Base-by-base conservation (phyloP, 768 basidiomycete species). In the Mycena belliarum region DNA sequence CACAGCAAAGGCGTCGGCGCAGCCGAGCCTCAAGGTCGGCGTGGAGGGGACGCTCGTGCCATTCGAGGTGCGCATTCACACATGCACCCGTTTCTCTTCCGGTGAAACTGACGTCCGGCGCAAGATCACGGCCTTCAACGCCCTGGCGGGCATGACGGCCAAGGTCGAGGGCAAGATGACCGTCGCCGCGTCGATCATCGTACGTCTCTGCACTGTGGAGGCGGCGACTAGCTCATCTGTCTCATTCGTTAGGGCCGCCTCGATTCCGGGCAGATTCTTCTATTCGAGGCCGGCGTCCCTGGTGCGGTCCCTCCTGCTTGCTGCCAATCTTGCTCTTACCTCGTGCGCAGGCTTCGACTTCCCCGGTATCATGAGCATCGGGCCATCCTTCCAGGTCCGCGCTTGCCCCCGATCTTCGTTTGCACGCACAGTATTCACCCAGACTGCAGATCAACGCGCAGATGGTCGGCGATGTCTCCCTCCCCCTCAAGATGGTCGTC, bases 291-390 rank as follows among this genome's bases (percentile, higher is more conserved):
- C 12, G 33, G 9, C 6, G 12, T 35, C 33, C 33, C 33, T 15
- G 33, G 29, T 32, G 12, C 29, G 29, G 29, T 32, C 29, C 29
- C 29, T 32, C 29, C 29, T 12, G 12, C 29, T 32, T 32, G 29
- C 12, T 32, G 7, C 12, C 29, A 32, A n/a, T n/a, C n/a, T 32
- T 32, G 12, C 29, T 32, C 12, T 32, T 12, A 12, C 12, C 29
- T 32, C 12, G 6, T 32, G n/a, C n/a, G n/a, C 29, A 32, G 52
- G 54, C 2, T 72, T 83, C n/a, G 75, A 78, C 61, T 75, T 83
- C 66, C 79, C 81, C 35, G 79, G 81, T 1, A 72, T 84, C 48
- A 58, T 84, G 24, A 73, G 71, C 12, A 63, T 84, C 28, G 83
- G 59, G 10, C 59, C 59, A 1, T 42, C 49, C 6, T 60, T 60